phyloP scores from a whole-genome alignment of 805 yeast genomes.

The Vanderwaltozyma polyspora region DNA sequence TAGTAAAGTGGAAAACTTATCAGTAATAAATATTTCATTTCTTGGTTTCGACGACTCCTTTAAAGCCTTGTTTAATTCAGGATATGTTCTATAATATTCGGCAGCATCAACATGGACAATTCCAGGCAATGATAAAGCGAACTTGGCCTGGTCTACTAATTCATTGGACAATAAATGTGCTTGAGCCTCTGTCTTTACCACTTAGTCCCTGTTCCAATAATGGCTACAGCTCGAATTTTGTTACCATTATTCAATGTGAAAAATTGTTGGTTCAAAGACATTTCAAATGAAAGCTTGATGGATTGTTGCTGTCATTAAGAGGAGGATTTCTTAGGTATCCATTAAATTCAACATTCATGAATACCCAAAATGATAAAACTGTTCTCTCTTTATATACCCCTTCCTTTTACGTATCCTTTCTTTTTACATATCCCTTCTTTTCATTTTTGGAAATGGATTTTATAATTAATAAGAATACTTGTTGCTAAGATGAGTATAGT shows the following conservation, averaged over 20 bases:
- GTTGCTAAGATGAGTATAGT: too few relatives aligned
- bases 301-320: too few relatives aligned
- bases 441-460: too few relatives aligned
- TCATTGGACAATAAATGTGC: constrained; percentile 20
- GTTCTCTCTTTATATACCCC: too few relatives aligned
- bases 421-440: too few relatives aligned
- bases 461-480: too few relatives aligned
- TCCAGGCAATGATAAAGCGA: constrained; percentile 33
- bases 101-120: constrained; percentile 50
- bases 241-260: constrained; percentile 28
- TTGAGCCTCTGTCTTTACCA: constrained; percentile 32
- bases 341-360: too few relatives aligned
- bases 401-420: too few relatives aligned
- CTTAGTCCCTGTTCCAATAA: constrained; percentile 49
- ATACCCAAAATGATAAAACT: too few relatives aligned
- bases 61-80: constrained; percentile 42
- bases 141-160: constrained; percentile 24
- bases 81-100: constrained; percentile 42
- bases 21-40: constrained; percentile 42
- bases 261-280: constrained; percentile 18
- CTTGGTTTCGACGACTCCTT: constrained; percentile 33
- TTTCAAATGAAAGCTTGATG: too few relatives aligned
- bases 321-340: too few relatives aligned
- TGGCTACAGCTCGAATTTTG: constrained; percentile 37
- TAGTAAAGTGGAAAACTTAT: constrained; percentile 32